Base-by-base conservation (phyloP, 805 yeast species). In the Starmerella gropengiesseri region DNA sequence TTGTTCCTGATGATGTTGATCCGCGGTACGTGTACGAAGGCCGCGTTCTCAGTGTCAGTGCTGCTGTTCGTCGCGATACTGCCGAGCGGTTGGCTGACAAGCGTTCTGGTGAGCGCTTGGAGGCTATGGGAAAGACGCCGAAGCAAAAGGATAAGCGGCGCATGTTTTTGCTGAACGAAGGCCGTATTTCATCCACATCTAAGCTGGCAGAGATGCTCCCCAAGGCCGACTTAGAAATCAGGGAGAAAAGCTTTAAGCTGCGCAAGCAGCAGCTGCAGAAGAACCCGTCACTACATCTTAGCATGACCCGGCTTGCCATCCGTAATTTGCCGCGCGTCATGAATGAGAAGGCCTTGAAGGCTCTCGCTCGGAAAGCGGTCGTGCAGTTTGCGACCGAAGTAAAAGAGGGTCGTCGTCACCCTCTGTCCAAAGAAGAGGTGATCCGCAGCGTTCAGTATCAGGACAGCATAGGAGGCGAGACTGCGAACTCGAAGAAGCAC, bases 351-450 rank as follows among this genome's bases (percentile, higher is more conserved):
- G 78, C 93, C 0, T 68, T 91, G 54, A 91, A 91, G 58, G 94
- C 93, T 1, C 68, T 91, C 38, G 96, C 93, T 30, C 78, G 98
- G 62, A 83, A 84, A 60, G 96, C 95, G 1, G 84, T 91, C 45
- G 95, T 91, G 18, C 81, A 81, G 55, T 91, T 89, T 65, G 96
- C 97, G 12, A 81, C 75, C 17, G 95, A 89, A 59, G 95, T 83
- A 6, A 79, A 73, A 54, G 72, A 75, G 31, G 77, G 67, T 4
- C 62, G 66, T 43, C 77, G 98, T 64, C 94, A 84, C 54, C 81
- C 94, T 7, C 68, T 91, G 43, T 78, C 85, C 28, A 83, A 84
- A 61, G 98, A 91, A 61, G 98, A 91, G 65, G 63, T 81, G 17
- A 70, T 67, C 41, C 75, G 97, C 57, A 86, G 97, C 2, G 71